Evolutionary conservation across 78 protist genomes (phyloP).

Genomic region (Polysphondylium violaceum): DNA sequence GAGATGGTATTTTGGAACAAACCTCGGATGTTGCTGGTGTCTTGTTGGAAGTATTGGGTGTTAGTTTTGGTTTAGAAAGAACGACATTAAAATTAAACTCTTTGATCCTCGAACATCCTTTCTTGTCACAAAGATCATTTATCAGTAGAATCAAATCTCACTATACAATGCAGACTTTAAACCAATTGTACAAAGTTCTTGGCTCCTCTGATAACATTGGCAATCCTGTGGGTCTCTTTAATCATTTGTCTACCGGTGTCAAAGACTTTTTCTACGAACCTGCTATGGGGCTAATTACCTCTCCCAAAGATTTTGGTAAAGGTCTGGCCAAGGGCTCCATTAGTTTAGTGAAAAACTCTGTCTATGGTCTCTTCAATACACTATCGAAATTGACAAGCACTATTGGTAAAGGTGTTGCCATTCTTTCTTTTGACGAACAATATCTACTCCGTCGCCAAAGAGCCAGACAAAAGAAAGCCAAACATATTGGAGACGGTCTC

Average conservation of each 20-base stretch:
- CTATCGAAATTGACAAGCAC: slow-evolving; percentile 80
- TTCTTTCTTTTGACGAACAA: slow-evolving; percentile 86
- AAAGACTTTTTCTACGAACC: slow-evolving; percentile 93
- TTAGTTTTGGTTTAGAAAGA: slow-evolving; percentile 72
- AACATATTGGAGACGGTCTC: slow-evolving; percentile 80
- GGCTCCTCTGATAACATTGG: slow-evolving; percentile 92
- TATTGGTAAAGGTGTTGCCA: slow-evolving; percentile 79
- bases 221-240: slow-evolving; percentile 89
- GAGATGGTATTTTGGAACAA: slow-evolving; percentile 67
- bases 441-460: slow-evolving; percentile 58
- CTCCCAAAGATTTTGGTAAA: slow-evolving; percentile 84
- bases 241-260: slow-evolving; percentile 86
- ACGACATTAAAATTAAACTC: slow-evolving; percentile 66
- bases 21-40: slow-evolving; percentile 37
- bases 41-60: slow-evolving; percentile 54
- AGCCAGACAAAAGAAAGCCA: slow-evolving; percentile 46
- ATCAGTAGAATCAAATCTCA: slow-evolving; percentile 71
- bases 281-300: slow-evolving; percentile 78
- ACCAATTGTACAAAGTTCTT: slow-evolving; percentile 73
- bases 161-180: slow-evolving; percentile 65
- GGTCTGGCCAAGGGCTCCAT: slow-evolving; percentile 85
- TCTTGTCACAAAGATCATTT: slow-evolving; percentile 59
- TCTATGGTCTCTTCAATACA: slow-evolving; percentile 84
- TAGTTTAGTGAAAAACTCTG: slow-evolving; percentile 65
- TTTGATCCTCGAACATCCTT: slow-evolving; percentile 81